Base-by-base conservation (phyloP, 257 asterid species). In the Solanum pinnatisectum region DNA sequence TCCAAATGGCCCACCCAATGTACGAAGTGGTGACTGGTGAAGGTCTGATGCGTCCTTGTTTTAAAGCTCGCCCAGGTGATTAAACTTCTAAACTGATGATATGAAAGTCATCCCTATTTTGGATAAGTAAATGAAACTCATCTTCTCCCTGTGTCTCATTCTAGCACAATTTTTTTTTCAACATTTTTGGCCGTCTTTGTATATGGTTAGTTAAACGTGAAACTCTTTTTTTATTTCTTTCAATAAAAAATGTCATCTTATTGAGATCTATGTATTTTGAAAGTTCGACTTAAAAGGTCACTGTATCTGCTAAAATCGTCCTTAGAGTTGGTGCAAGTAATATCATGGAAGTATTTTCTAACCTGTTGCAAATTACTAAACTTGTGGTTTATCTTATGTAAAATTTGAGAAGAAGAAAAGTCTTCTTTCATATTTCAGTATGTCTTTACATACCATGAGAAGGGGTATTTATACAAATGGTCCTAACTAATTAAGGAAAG, bases 1-100 rank as follows among this genome's bases (percentile, higher is more conserved):
- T 96, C 90, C 98, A 95, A 91, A 93, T 91, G 95, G 93, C 98
- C 71, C 98, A 96, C 91, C 98, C 98, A 20, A 88, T 96, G 96
- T 96, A 96, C 85, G 98, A 96, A 93, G 98, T 96, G 90, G 98
- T 95, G 91, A 96, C 98, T 49, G 94, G 92, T 88, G 98, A 95
- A 93, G 98, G 98, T 87, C 93, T 96, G 77, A 92, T 95, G 98
- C 97, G 98, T 81, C 98, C 98, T 81, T 96, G 98, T 91, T 95
- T 96, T 91, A 95, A 93, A 92, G 95, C 96, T 91, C 70, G 78
- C 59, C 90, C 97, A 93, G 98, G 98, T 96, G 91, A 90, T 49
- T 46, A 46, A 25, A 4, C 18, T 49, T 82, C 85, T 82, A 79
- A 36, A 27, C 13, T 44, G 35, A 40, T 78, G 36, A 79, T 44